These are phyloP conservation scores for Gynostemma pentaphyllum DNA, from an alignment of 306 rosid species.

Conservation along the genomic window DNA sequence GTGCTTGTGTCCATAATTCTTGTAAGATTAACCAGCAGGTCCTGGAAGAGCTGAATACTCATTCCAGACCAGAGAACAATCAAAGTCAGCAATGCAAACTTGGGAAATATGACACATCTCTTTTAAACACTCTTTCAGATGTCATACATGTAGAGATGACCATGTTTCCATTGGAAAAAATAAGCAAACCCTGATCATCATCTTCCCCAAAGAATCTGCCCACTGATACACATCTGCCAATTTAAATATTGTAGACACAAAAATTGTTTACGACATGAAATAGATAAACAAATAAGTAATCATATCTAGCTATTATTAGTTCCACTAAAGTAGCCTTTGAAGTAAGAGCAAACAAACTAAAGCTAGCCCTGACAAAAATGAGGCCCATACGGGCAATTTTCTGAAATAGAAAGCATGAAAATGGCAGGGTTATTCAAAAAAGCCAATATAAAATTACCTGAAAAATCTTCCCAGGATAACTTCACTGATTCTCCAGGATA, in stretches of 20 bases:
- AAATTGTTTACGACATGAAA: not conserved
- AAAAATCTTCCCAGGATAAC: conserved; percentile 75
- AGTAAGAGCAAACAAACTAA: not conserved
- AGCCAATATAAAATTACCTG: conserved; percentile 32
- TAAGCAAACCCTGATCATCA: conserved; percentile 72
- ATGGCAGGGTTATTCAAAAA: not conserved
- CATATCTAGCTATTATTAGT: not conserved
- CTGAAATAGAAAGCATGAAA: not conserved
- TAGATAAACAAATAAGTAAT: conserved; percentile 2
- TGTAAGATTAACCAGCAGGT: conserved; percentile 2
- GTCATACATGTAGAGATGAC: conserved; percentile 47
- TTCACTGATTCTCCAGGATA: conserved; percentile 44
- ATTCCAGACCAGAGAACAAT: not conserved
- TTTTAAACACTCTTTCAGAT: conserved; percentile 11
- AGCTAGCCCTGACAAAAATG: not conserved
- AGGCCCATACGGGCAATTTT: not conserved
- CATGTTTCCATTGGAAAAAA: conserved; percentile 79
- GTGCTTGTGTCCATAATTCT: not conserved
- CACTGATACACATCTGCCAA: conserved; percentile 79
- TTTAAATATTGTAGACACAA: conserved; percentile 7
- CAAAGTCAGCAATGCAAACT: not conserved
- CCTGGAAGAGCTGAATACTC: not conserved
- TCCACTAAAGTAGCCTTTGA: not conserved
- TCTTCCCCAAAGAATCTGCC: conserved; percentile 64
- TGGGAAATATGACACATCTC: not conserved